phyloP scores from a whole-genome alignment of 768 basidiomycete species.

The Hypsizygus marmoreus region DNA sequence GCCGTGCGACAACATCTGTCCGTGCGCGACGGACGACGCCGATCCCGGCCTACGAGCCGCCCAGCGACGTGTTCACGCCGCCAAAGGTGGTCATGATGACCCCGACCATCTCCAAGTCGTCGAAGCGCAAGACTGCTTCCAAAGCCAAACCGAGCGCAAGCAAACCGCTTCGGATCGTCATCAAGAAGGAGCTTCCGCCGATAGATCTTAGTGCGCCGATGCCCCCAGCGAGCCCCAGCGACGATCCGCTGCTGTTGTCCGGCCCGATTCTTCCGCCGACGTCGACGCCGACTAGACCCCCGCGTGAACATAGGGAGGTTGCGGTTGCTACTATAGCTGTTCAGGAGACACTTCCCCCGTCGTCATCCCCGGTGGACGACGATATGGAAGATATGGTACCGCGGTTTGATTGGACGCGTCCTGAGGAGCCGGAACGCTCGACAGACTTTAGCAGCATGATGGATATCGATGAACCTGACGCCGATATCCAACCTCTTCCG shows the following conservation, averaged over 20 bases:
- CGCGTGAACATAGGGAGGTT: constrained; percentile 8
- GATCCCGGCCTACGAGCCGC: constrained; percentile 64
- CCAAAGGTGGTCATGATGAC: constrained; percentile 61
- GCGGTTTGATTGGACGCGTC: constrained; percentile 24
- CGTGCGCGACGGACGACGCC: constrained; percentile 52
- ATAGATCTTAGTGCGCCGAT: constrained; percentile 59
- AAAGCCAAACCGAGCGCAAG: constrained; percentile 17
- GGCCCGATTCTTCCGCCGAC: constrained; percentile 36
- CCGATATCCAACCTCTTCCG: constrained; percentile 26
- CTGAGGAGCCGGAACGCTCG: constrained; percentile 14
- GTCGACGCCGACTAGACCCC: constrained; percentile 22
- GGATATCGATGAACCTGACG: constrained; percentile 29
- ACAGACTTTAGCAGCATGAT: constrained; percentile 27
- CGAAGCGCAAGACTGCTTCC: constrained; percentile 30
- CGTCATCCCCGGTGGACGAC: constrained; percentile 15
- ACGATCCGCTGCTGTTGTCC: constrained; percentile 71
- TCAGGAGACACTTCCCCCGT: constrained; percentile 18
- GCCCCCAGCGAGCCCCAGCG: constrained; percentile 73
- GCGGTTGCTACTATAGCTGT: constrained; percentile 20
- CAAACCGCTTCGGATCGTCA: constrained; percentile 22
- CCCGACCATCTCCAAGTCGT: constrained; percentile 39
- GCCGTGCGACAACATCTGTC: constrained; percentile 24
- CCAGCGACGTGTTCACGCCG: constrained; percentile 68
- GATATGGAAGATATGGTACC: constrained; percentile 4
- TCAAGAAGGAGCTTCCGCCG: constrained; percentile 70